phyloP scores from a whole-genome alignment of 345 rosid species.

The Salix purpurea region DNA sequence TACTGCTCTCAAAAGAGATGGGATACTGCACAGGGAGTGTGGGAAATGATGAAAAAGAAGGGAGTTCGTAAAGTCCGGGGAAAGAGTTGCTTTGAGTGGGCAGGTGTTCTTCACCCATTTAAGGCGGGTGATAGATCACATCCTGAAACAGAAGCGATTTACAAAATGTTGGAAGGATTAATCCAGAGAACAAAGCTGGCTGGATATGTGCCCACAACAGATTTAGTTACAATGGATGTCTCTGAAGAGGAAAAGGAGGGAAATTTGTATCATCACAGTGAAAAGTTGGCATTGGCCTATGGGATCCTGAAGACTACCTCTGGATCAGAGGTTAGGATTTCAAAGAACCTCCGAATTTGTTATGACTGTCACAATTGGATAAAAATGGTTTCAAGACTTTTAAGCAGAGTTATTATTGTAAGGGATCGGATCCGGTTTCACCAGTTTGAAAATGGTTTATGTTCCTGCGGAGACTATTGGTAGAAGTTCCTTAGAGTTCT shows the following conservation, averaged over 20 bases:
- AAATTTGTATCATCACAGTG: conserved; percentile 67
- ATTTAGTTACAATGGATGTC: conserved; percentile 80
- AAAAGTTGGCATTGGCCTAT: conserved; percentile 77
- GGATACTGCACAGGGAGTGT: conserved; percentile 55
- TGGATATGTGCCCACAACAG: conserved; percentile 60
- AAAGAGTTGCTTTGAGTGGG: conserved; percentile 76
- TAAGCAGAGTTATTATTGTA: conserved; percentile 55
- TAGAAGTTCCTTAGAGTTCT: conserved; percentile 19
- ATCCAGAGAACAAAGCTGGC: conserved; percentile 40
- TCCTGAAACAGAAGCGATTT: conserved; percentile 51
- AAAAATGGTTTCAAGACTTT: conserved; percentile 53
- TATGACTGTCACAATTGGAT: conserved; percentile 78
- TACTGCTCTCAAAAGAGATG: conserved; percentile 64
- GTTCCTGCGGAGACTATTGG: conserved; percentile 78
- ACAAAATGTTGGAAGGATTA: conserved; percentile 49
- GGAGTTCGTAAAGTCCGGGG: conserved; percentile 63
- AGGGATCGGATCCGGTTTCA: conserved; percentile 85
- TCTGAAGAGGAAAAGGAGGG: conserved; percentile 82
- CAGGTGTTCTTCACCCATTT: conserved; percentile 59
- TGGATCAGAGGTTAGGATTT: conserved; percentile 55
- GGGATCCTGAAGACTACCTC: conserved; percentile 68
- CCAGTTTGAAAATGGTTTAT: conserved; percentile 65
- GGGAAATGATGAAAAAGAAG: conserved; percentile 58
- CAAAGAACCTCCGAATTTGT: conserved; percentile 76
- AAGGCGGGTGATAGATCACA: conserved; percentile 71